phyloP scores from a whole-genome alignment of 768 basidiomycete genomes.

The Wakefieldia striispora region DNA sequence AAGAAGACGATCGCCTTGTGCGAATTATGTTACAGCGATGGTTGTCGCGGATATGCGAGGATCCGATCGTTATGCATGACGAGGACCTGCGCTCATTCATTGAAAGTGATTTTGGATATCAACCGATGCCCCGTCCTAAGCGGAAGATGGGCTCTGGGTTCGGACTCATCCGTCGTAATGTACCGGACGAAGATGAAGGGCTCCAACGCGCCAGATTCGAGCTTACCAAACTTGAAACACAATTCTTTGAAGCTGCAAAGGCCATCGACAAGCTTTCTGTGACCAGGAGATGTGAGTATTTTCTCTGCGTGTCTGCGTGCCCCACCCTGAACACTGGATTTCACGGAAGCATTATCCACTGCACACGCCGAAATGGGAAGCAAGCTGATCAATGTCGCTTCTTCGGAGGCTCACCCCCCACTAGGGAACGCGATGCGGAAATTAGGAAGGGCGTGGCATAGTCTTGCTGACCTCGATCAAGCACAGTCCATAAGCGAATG shows the following conservation, averaged over 20 bases:
- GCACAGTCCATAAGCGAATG: conserved; percentile 93
- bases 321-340: not conserved
- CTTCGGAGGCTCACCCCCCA: conserved; percentile 84
- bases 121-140: conserved; percentile 73
- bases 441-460: conserved; percentile 84
- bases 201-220: conserved; percentile 88
- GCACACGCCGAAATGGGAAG: conserved; percentile 91
- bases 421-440: conserved; percentile 83
- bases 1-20: conserved; percentile 96
- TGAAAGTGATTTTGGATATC: conserved; percentile 97
- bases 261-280: conserved; percentile 84
- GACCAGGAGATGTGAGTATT: conserved; percentile 66
- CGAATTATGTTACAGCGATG: conserved; percentile 94
- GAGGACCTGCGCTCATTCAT: conserved; percentile 95
- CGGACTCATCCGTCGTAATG: conserved; percentile 70
- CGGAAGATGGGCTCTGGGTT: conserved; percentile 75
- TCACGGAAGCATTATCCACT: conserved; percentile 61
- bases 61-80: conserved; percentile 82
- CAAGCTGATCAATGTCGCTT: conserved; percentile 84
- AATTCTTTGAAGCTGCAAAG: conserved; percentile 91
- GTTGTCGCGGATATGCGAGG: conserved; percentile 91
- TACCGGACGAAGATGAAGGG: conserved; percentile 94
- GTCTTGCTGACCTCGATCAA: conserved; percentile 82
- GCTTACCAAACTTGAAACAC: conserved; percentile 85
- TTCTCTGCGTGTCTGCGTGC: not conserved